Evolutionary conservation across 305 asterid genomes (phyloP), one percentile per base, ranked within the genome.

Genomic region (Andrographis paniculata): DNA sequence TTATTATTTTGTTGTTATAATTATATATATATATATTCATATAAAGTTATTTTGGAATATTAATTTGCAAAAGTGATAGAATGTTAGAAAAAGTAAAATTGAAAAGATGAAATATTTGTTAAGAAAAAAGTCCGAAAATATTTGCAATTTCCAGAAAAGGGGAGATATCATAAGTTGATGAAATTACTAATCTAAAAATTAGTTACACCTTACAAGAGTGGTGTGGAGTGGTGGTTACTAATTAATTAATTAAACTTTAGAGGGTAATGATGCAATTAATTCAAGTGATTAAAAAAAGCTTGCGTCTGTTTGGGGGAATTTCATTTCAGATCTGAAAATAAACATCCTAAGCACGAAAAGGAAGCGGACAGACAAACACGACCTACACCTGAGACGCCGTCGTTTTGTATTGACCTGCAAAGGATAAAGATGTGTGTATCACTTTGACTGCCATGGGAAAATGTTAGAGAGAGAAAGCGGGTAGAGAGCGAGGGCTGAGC

Each of bases 381-480:
- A 6, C 40, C 14, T 16, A n/a, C 1, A 9, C 2, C 38, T 14
- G 15, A 12, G 18, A 46, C 60, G 66, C 0, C 30, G 53, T 52
- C 55, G 60, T 40, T 45, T 53, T 14, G 1, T 24, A 41, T 13
- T 11, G 44, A 31, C 31, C 13, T 50, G n/a, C n/a, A 21, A 21
- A 11, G 13, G 19, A 45, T 24, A 24, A 14, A 13, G 14, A 37
- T n/a, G 14, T n/a, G 42, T 13, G 49, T 2, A 20, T 5, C 6
- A 14, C 15, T 17, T 45, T 33, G 60, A 44, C 52, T 31, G 31
- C 24, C 24, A 4, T 24, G 30, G 3, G 4, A n/a, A 50, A 20
- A 18, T 3, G 1, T 14, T 1, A 30, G 50, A 62, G 39, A 41
- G 43, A 41, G 20, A 58, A 50, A 42, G 20, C 20, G 35, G 61